Conservation (phyloP, 495 filamentous ascomycete genomes). For the Cercophora newfieldiana region DNA sequence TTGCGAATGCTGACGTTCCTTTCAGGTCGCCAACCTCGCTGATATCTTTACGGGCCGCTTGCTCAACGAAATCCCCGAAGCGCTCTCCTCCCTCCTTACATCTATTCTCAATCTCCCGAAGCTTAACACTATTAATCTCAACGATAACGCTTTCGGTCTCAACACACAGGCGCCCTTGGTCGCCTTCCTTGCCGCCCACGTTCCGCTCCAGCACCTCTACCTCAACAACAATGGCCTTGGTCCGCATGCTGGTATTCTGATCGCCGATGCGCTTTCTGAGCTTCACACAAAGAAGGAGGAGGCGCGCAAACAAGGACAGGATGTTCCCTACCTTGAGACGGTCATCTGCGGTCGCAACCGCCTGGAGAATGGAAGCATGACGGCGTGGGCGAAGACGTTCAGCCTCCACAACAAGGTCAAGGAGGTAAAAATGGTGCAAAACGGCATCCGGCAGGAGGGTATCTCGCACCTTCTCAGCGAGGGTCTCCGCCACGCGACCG, state of each 20-base stretch:
- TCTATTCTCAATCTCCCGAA: constrained; percentile 79
- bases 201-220: constrained; percentile 85
- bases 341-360: constrained; percentile 94
- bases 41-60: constrained; percentile 97
- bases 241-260: constrained; percentile 78
- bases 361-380: constrained; percentile 93
- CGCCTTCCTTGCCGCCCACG: constrained; percentile 80
- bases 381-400: constrained; percentile 86
- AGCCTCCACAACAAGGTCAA: constrained; percentile 75
- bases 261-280: constrained; percentile 80
- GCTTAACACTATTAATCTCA: constrained; percentile 89
- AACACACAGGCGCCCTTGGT: constrained; percentile 83
- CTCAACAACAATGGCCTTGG: constrained; percentile 99
- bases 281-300: constrained; percentile 74
- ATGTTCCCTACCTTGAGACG: constrained; percentile 82
- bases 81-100: constrained; percentile 79
- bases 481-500: constrained; percentile 66
- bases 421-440: constrained; percentile 96
- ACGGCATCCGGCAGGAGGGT: constrained; percentile 93
- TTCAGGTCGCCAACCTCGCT: constrained; percentile 79
- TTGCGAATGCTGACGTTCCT: constrained; percentile 26
- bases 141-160: constrained; percentile 96
- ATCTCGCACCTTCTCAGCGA: constrained; percentile 73
- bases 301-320: constrained; percentile 63
- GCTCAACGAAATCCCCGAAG: constrained; percentile 88